Percentiles rank a stretch among this genome's conserved stretches.
Evolutionary conservation across 306 rosid species (phyloP).

Genomic region (Spatholobus suberectus): DNA sequence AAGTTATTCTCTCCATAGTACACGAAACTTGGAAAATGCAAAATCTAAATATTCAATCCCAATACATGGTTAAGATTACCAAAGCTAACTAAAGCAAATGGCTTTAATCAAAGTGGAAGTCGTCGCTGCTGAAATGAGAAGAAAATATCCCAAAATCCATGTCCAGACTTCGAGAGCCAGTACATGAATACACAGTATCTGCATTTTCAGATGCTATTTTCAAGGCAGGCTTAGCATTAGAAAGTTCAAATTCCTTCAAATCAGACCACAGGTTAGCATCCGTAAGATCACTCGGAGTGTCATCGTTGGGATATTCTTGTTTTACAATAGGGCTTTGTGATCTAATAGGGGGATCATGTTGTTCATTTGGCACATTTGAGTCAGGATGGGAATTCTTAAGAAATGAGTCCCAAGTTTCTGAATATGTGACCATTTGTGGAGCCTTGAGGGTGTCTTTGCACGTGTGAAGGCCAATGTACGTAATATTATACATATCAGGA

Average conservation of each 20-base stretch:
- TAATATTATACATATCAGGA: constrained; percentile 56
- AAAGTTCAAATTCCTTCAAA: constrained; percentile 55
- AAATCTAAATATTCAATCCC: constrained; percentile 18
- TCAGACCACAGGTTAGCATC: constrained; percentile 59
- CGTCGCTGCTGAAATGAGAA: constrained; percentile 39
- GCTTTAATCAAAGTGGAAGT: constrained; percentile 43
- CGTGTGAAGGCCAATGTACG: constrained; percentile 80
- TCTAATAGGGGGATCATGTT: not conserved
- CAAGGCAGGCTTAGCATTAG: constrained; percentile 31
- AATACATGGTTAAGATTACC: not conserved
- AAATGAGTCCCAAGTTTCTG: constrained; percentile 38
- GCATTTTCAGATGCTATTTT: constrained; percentile 32
- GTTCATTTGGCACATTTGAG: constrained; percentile 28
- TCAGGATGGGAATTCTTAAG: constrained; percentile 30
- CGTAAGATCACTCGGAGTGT: constrained; percentile 44
- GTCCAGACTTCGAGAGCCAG: constrained; percentile 31
- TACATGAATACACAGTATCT: constrained; percentile 47
- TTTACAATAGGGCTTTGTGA: constrained; percentile 37
- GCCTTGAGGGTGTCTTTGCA: constrained; percentile 53
- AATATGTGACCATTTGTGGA: constrained; percentile 52
- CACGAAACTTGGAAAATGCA: constrained; percentile 12
- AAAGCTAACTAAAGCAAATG: constrained; percentile 26
- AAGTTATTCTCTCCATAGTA: not conserved
- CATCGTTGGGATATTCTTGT: constrained; percentile 46
- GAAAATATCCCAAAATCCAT: constrained; percentile 45